Evolutionary conservation across 257 asterid species (phyloP).

Genomic region (Nyctanthes arbortristis): DNA sequence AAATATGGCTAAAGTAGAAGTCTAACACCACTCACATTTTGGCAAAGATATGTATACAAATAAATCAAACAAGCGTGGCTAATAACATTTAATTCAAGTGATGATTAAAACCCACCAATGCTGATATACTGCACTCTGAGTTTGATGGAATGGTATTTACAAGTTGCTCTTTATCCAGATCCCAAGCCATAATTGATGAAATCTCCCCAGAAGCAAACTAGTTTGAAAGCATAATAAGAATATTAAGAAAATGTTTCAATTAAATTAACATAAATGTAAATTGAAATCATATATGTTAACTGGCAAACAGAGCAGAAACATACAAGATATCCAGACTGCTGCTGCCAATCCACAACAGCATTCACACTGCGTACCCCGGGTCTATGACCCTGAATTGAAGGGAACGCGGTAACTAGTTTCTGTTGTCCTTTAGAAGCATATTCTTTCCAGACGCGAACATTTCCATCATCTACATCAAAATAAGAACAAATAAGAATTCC

Average conservation of each 20-base stretch:
- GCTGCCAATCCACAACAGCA: constrained; percentile 99
- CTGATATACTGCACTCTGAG: constrained; percentile 82
- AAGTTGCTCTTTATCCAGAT: constrained; percentile 96
- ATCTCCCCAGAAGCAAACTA: constrained; percentile 88
- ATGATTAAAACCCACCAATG: constrained; percentile 63
- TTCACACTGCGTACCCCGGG: constrained; percentile 84
- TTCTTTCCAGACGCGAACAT: constrained; percentile 93
- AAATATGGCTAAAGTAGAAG: neutral
- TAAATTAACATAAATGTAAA: neutral
- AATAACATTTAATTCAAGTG: neutral
- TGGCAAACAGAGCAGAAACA: neutral
- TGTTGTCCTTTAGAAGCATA: constrained; percentile 70
- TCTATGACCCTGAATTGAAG: constrained; percentile 85
- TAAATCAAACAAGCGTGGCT: neutral
- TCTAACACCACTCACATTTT: neutral
- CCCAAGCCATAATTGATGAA: constrained; percentile 96
- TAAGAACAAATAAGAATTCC: neutral
- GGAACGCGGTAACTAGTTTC: constrained; percentile 83
- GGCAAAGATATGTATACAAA: neutral
- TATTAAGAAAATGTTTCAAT: constrained; percentile 7
- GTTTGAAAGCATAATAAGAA: constrained; percentile 17
- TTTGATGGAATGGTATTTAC: constrained; percentile 69
- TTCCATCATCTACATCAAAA: constrained; percentile 76
- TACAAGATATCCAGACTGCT: constrained; percentile 86
- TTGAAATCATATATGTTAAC: neutral